phyloP scores from a whole-genome alignment of 1,284 basidiomycete genomes.

The Trametes hirsuta region DNA sequence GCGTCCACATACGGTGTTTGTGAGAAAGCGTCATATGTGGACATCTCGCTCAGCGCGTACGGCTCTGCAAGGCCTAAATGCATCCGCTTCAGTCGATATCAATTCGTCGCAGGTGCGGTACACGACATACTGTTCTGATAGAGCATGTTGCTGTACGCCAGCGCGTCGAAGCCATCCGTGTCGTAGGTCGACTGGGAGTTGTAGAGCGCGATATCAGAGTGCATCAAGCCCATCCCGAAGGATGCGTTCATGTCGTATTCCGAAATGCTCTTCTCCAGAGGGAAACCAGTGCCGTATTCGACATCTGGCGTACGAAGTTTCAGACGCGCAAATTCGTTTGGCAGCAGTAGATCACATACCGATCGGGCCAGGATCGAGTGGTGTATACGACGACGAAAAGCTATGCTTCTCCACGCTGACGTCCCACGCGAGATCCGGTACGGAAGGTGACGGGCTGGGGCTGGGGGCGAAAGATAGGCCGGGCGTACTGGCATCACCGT shows the following conservation, averaged over 20 bases:
- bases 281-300: neutral
- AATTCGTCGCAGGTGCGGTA: too few relatives aligned
- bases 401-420: neutral
- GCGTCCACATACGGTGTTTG: neutral
- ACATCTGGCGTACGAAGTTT: too few relatives aligned
- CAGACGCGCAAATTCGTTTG: too few relatives aligned
- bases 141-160: neutral
- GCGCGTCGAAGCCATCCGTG: neutral
- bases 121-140: neutral
- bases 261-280: neutral
- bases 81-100: neutral
- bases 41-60: neutral
- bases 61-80: neutral
- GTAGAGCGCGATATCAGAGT: neutral
- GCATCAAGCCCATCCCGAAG: neutral
- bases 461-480: constrained; percentile 5
- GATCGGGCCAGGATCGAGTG: neutral
- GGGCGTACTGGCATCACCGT: constrained; percentile 8
- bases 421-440: neutral
- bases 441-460: constrained; percentile 1
- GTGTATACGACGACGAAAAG: neutral
- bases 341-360: too few relatives aligned
- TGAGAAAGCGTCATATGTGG: neutral
- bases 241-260: neutral
- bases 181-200: neutral